Percentiles rank a stretch among this genome's conserved stretches.
phyloP scores from a whole-genome alignment of 2,329 filamentous ascomycete species.

The Neonectria hederae region DNA sequence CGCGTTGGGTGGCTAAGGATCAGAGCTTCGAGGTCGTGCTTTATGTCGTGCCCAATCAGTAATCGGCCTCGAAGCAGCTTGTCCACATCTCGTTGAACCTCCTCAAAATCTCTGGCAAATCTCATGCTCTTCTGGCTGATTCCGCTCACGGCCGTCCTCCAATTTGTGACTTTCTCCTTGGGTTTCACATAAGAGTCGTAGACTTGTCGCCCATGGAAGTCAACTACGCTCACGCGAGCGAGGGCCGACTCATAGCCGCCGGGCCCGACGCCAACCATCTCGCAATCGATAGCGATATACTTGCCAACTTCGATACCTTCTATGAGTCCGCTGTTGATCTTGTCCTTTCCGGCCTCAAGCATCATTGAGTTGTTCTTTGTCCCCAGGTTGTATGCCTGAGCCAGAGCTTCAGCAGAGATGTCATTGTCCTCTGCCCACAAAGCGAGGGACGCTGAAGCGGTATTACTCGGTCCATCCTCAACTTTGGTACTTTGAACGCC shows the following conservation, averaged over 20 bases:
- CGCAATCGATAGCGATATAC: conserved; percentile 93
- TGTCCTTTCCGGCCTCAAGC: conserved; percentile 57
- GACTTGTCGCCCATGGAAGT: conserved; percentile 90
- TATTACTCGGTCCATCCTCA: conserved; percentile 49
- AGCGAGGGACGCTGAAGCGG: conserved; percentile 63
- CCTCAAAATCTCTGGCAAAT: conserved; percentile 74
- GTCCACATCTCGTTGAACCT: conserved; percentile 78
- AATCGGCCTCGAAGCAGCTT: conserved; percentile 75
- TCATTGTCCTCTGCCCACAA: conserved; percentile 70
- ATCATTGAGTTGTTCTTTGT: conserved; percentile 58
- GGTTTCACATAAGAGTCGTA: conserved; percentile 94
- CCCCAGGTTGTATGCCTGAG: conserved; percentile 69
- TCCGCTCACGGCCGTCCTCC: conserved; percentile 87
- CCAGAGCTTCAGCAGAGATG: conserved; percentile 67
- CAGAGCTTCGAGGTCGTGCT: conserved; percentile 80
- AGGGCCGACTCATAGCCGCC: conserved; percentile 77
- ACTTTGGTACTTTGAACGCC: conserved; percentile 61
- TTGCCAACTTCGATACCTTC: conserved; percentile 78
- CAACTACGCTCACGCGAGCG: conserved; percentile 88
- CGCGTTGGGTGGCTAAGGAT: conserved; percentile 80
- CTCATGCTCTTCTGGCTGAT: conserved; percentile 79
- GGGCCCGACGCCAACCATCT: conserved; percentile 92
- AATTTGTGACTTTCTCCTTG: conserved; percentile 83
- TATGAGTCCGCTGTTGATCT: conserved; percentile 71
- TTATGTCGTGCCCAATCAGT: conserved; percentile 84